These are phyloP conservation scores for Verticillium isaacii DNA, from an alignment of 2,329 filamentous ascomycete genomes.

Conservation along the genomic window DNA sequence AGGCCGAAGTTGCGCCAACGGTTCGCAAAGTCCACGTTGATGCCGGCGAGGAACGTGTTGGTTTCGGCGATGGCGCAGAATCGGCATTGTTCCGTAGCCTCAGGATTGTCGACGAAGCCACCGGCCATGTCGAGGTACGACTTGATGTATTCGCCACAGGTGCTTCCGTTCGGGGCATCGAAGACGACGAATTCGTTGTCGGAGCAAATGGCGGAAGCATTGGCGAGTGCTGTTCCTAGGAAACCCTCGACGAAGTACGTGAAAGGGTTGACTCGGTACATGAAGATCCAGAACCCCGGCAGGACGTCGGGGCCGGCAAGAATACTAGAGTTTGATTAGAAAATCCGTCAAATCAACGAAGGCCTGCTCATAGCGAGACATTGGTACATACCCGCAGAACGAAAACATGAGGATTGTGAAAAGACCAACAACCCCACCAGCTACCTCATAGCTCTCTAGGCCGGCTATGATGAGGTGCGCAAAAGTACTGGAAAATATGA, in stretches of 20 bases:
- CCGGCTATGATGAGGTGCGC: constrained; percentile 60
- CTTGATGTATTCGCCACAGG: constrained; percentile 52
- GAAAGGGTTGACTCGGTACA: constrained; percentile 70
- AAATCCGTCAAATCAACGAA: neutral
- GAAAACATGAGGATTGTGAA: constrained; percentile 59
- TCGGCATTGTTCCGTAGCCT: constrained; percentile 22
- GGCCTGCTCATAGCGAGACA: neutral
- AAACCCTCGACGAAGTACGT: constrained; percentile 69
- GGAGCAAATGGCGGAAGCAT: constrained; percentile 55
- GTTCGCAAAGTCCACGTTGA: constrained; percentile 39
- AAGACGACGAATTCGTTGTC: constrained; percentile 61
- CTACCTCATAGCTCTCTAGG: constrained; percentile 57
- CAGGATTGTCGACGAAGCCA: constrained; percentile 38
- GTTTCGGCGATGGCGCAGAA: constrained; percentile 7
- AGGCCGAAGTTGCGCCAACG: constrained; percentile 56
- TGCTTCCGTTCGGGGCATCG: constrained; percentile 46
- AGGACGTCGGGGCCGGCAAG: constrained; percentile 55
- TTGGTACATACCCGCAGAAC: constrained; percentile 39
- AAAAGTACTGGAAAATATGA: constrained; percentile 63
- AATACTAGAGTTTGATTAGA: constrained; percentile 39
- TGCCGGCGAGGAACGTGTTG: constrained; percentile 10
- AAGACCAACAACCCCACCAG: constrained; percentile 59
- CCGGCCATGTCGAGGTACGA: constrained; percentile 38
- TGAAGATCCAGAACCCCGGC: constrained; percentile 74
- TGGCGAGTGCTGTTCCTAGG: constrained; percentile 58